These are phyloP conservation scores for Citrus maxima DNA, from an alignment of 345 rosid species.

Conservation along the genomic window DNA sequence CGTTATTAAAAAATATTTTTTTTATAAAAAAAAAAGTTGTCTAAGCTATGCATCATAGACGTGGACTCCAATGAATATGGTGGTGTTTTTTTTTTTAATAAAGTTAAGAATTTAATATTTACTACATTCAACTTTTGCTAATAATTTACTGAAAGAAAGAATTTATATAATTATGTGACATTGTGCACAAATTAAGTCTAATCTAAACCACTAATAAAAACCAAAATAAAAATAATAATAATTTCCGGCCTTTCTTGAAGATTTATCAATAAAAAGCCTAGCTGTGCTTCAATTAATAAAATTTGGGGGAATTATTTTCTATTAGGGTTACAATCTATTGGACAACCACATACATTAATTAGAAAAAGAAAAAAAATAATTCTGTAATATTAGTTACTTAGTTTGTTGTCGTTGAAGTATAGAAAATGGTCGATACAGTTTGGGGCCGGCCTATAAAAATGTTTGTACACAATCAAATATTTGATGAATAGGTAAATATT, in stretches of 20 bases:
- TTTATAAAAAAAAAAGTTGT: too few relatives aligned
- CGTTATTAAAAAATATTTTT: too few relatives aligned
- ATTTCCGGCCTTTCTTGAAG: not conserved
- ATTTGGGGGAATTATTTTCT: not conserved
- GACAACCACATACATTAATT: not conserved
- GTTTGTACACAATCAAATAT: not conserved
- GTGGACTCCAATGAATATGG: too few relatives aligned
- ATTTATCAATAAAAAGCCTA: not conserved
- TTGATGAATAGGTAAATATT: not conserved
- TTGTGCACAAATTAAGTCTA: not conserved
- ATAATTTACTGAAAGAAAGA: not conserved
- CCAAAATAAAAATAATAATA: not conserved
- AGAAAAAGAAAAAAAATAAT: too few relatives aligned
- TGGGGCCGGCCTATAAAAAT: too few relatives aligned
- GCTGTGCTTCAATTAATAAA: not conserved
- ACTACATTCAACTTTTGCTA: not conserved
- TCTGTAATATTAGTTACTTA: too few relatives aligned
- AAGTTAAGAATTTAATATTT: not conserved
- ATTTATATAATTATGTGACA: not conserved
- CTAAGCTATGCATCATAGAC: too few relatives aligned
- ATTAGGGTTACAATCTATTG: not conserved
- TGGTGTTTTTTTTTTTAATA: too few relatives aligned
- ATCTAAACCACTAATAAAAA: not conserved
- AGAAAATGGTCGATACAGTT: too few relatives aligned
- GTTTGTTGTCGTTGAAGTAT: too few relatives aligned